Evolutionary conservation across 1,284 basidiomycete species (phyloP), one percentile per base, ranked within the genome.

Genomic region (Schizophyllum commune): DNA sequence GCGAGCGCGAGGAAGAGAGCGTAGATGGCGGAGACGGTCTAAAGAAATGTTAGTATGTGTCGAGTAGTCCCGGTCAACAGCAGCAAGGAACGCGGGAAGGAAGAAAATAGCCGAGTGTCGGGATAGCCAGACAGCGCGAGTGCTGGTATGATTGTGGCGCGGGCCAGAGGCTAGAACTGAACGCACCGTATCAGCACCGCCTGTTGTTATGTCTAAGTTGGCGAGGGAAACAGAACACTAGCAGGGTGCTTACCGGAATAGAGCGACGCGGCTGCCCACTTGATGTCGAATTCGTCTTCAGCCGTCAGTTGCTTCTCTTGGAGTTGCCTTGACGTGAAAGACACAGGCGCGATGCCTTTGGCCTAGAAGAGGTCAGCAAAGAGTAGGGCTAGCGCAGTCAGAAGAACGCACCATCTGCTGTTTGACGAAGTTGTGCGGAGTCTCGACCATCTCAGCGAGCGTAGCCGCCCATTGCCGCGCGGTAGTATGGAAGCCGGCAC

Each of bases 201-300:
- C 79, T 79, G 60, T 21, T 54, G 39, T 32, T 47, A 59, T 20
- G 61, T 57, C 61, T 55, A 65, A 58, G 22, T 57, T 58, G 20
- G 34, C 53, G 52, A 17, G 33, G 39, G 19, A 22, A 13, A 52
- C 33, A n/a, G 27, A 32, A 56, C 55, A 53, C 32, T n/a, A 22
- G 32, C 21, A 52, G 22, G 53, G 39, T 17, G 66, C 72, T 57
- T 64, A 82, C 83, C 84, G 57, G 80, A 79, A 68, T 84, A 85
- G 53, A 86, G 67, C 21, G 83, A 85, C 39, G 83, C 82, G 21
- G 83, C 74, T 59, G 82, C 78, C 84, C 84, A 85, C 66, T 83
- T 85, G 60, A 86, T 72, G 62, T 81, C 74, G 58, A 79, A 77
- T 59, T 82, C 80, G 63, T 83, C 82, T 61, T 83, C 78, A 1